These are phyloP conservation scores for Calonectria pteridis DNA, from an alignment of 2,329 filamentous ascomycete genomes.

Conservation along the genomic window DNA sequence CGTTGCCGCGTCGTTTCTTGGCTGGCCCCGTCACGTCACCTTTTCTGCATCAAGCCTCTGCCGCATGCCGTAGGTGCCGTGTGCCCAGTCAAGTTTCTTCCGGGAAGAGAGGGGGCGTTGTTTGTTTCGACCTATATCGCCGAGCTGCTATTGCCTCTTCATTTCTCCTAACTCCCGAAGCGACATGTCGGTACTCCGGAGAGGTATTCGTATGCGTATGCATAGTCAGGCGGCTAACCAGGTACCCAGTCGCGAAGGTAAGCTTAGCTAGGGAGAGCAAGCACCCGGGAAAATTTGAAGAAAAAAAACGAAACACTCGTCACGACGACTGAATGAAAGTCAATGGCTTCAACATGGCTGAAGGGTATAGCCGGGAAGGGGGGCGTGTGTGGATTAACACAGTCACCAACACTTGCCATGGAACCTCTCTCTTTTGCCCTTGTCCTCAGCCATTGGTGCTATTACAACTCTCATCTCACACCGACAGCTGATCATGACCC, in stretches of 20 bases:
- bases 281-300: neutral
- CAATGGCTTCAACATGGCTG: neutral
- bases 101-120: neutral
- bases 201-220: neutral
- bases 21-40: constrained; percentile 1
- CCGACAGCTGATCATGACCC: constrained; percentile 16
- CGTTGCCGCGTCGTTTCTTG: neutral
- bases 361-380: neutral
- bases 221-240: neutral
- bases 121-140: constrained; percentile 22
- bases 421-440: neutral
- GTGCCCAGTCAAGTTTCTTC: constrained; percentile 4
- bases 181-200: constrained; percentile 21
- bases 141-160: constrained; percentile 13
- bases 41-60: constrained; percentile 16
- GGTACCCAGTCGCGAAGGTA: neutral
- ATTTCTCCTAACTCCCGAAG: constrained; percentile 24
- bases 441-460: neutral
- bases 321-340: neutral
- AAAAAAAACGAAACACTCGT: constrained; percentile 6
- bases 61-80: constrained; percentile 10
- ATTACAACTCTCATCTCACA: constrained; percentile 8
- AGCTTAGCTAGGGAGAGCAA: constrained; percentile 5
- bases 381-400: constrained; percentile 8
- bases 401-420: neutral